These are phyloP conservation scores for Carpinus fangiana DNA, from an alignment of 306 rosid species.

Conservation along the genomic window DNA sequence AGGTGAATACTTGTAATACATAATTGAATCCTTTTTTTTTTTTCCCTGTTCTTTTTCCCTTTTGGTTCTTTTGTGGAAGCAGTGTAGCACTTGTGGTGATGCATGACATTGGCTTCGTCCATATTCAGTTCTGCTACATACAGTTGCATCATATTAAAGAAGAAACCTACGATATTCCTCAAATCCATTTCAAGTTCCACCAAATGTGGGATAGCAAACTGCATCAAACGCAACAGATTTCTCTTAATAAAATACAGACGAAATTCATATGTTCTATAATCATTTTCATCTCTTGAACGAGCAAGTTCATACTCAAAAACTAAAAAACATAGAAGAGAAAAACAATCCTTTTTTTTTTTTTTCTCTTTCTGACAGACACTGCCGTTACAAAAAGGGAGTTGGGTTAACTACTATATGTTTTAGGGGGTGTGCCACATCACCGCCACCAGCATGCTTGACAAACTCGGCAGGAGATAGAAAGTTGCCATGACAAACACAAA, in stretches of 20 bases:
- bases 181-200: no score
- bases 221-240: neutral
- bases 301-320: slow-evolving; percentile 12
- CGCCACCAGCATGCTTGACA: slow-evolving; percentile 76
- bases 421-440: slow-evolving; percentile 58
- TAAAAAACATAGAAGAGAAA: neutral
- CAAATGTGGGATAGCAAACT: neutral
- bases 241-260: neutral
- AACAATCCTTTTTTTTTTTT: slow-evolving; percentile 1
- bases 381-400: slow-evolving; percentile 23
- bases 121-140: no score
- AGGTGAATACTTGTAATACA: no score
- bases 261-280: neutral
- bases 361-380: neutral
- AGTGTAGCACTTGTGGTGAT: no score
- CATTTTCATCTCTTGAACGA: neutral
- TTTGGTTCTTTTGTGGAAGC: no score
- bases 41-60: no score
- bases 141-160: no score
- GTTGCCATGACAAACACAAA: slow-evolving; percentile 78
- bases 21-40: no score
- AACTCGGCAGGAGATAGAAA: slow-evolving; percentile 77
- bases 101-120: no score
- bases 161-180: no score
- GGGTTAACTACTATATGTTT: slow-evolving; percentile 72